These are phyloP conservation scores for Prunus salicina DNA, from an alignment of 306 rosid species.

Conservation along the genomic window DNA sequence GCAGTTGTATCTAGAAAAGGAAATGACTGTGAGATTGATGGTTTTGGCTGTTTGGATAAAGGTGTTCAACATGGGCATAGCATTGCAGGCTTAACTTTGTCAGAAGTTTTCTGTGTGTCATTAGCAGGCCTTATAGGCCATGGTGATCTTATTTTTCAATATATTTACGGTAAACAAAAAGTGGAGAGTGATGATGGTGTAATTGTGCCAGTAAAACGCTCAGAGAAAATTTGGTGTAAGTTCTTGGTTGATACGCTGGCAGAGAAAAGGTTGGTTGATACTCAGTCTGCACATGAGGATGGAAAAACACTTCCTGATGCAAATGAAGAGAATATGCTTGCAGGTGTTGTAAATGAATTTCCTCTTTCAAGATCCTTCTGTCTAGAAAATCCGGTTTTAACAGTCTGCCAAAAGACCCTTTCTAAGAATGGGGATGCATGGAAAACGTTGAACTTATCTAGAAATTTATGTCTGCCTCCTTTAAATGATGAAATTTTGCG, in stretches of 20 bases:
- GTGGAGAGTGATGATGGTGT: conserved; percentile 30
- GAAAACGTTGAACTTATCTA: conserved; percentile 66
- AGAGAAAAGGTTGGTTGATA: conserved; percentile 44
- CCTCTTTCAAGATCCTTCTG: conserved; percentile 48
- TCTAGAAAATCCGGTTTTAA: conserved; percentile 71
- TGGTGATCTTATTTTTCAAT: conserved; percentile 69
- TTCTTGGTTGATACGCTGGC: conserved; percentile 60
- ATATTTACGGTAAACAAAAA: conserved; percentile 45
- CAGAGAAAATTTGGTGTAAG: conserved; percentile 65
- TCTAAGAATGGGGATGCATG: conserved; percentile 48
- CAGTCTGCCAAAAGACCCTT: conserved; percentile 57
- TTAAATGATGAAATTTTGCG: conserved; percentile 71
- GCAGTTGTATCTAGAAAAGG: conserved; percentile 40
- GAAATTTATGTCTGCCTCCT: conserved; percentile 67
- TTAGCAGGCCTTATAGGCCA: conserved; percentile 81
- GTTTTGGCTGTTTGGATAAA: conserved; percentile 30
- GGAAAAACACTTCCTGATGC: conserved; percentile 19
- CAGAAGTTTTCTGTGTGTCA: conserved; percentile 80
- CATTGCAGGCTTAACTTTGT: conserved; percentile 66
- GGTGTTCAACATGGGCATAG: conserved; percentile 45
- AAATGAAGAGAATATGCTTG: conserved; percentile 33
- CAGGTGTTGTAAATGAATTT: conserved; percentile 29
- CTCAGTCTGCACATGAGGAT: conserved; percentile 35
- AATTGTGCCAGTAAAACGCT: conserved; percentile 36
- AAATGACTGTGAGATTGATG: conserved; percentile 47